Percentiles rank a stretch among this genome's conserved stretches.
Conservation (phyloP, 257 asterid species). For the Penstemon eatonii region DNA sequence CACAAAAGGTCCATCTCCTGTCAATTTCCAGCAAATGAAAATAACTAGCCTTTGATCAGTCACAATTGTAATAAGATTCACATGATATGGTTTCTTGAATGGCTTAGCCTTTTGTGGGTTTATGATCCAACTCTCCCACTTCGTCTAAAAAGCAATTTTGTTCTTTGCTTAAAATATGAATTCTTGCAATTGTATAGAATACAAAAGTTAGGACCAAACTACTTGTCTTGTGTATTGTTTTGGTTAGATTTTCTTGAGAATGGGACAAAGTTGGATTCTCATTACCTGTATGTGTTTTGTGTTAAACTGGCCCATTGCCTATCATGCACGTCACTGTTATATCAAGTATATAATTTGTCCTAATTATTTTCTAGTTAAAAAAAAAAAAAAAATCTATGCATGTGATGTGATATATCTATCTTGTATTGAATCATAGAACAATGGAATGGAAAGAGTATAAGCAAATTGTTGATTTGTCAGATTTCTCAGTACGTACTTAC, state of each 20-base stretch:
- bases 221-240: not conserved
- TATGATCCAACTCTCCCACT: constrained; percentile 18
- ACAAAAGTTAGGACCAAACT: constrained; percentile 22
- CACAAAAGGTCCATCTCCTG: not conserved
- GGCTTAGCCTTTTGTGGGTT: constrained; percentile 9
- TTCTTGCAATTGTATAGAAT: constrained; percentile 9
- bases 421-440: too few relatives aligned
- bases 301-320: not conserved
- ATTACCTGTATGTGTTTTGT: not conserved
- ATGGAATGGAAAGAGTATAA: too few relatives aligned
- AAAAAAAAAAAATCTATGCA: too few relatives aligned
- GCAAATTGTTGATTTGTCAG: too few relatives aligned
- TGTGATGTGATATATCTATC: too few relatives aligned
- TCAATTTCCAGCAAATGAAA: constrained; percentile 9
- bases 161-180: constrained; percentile 23
- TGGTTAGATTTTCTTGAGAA: constrained; percentile 15
- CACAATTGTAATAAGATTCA: constrained; percentile 5
- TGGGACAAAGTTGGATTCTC: constrained; percentile 26
- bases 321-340: not conserved
- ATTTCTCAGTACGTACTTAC: too few relatives aligned
- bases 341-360: too few relatives aligned
- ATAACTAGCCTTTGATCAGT: not conserved
- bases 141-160: constrained; percentile 21
- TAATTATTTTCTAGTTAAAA: too few relatives aligned
- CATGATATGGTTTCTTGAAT: constrained; percentile 12